Conservation (phyloP, 192 early-diverging fungal genomes). For the Coemansia sp. region DNA sequence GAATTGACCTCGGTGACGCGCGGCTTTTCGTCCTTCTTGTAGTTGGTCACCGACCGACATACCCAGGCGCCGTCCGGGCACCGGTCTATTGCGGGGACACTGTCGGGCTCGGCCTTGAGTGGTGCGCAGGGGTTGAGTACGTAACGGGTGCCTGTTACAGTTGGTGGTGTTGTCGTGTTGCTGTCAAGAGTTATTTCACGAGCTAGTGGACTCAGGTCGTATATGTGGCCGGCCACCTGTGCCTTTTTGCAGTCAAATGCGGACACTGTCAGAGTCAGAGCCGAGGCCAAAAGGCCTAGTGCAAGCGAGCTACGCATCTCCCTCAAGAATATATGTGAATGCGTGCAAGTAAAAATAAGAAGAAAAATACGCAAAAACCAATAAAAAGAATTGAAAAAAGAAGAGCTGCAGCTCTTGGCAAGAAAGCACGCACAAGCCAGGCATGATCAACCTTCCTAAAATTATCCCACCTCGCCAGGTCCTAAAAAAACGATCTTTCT, state of each 20-base stretch:
- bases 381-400: neutral
- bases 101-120: constrained; percentile 29
- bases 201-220: constrained; percentile 45
- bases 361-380: neutral
- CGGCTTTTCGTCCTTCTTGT: constrained; percentile 36
- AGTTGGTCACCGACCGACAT: constrained; percentile 51
- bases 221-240: constrained; percentile 39
- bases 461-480: neutral
- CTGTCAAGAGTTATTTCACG: constrained; percentile 29
- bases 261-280: constrained; percentile 2
- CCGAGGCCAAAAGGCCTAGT: constrained; percentile 13
- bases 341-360: neutral
- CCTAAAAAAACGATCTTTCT: neutral
- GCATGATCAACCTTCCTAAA: neutral
- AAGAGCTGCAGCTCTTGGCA: neutral
- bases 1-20: constrained; percentile 46
- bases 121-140: constrained; percentile 53
- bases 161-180: constrained; percentile 52
- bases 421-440: neutral
- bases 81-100: constrained; percentile 43
- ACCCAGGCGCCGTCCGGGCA: constrained; percentile 48
- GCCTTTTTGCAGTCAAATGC: constrained; percentile 54
- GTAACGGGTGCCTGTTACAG: constrained; percentile 39
- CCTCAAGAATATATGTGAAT: neutral
- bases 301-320: constrained; percentile 15